Base-by-base conservation (phyloP, 1,139 yeast species). In the Magnusiomyces sp. region DNA sequence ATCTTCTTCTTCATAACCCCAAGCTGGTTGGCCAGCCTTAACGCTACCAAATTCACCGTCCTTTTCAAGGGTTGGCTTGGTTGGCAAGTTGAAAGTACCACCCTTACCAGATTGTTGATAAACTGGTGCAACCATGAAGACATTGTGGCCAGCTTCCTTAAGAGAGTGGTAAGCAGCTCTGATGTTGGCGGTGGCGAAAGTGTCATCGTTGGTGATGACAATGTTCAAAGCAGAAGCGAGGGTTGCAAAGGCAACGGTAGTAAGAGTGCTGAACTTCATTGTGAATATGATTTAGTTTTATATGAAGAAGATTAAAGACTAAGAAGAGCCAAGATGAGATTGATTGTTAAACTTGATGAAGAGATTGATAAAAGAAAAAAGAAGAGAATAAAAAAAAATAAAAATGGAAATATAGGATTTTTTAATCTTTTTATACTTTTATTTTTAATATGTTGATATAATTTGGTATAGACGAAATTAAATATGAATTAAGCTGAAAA, bases 51-150 rank as follows among this genome's bases (percentile, higher is more conserved):
- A 74, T 53, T 70, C 71, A 23, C 71, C 75, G 53, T 70, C 70
- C 13, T 53, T 34, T 14, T 38, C 55, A 11, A 76, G 71, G 20
- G 67, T 71, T 51, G 68, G 63, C 47, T 72, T 62, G 49, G 66
- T 56, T 38, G 83, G 78, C 52, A 75, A 61, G 50, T 66, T 69
- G 58, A 78, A 78, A 55, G 71, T 72, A 51, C 83, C 83, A 56
- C 79, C 76, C 65, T 70, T 76, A 5, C 83, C 83, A 2, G 82
- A 77, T 67, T 79, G 73, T 64, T 79, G 82, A 39, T 71, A 69
- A 19, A 72, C 80, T 40, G 83, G 82, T 23, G 83, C 82, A 50
- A 76, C 79, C 60, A 77, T 58, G 55, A 73, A 67, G 49, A 78
- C 83, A 45, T 70, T 69, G 64, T 79, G 79, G 37, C 81, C 83